A percentile compares a stretch with the other conserved stretches of the same genome.
Evolutionary conservation across 1,284 basidiomycete genomes (phyloP).

Genomic region (Cutaneotrichosporon sp.): DNA sequence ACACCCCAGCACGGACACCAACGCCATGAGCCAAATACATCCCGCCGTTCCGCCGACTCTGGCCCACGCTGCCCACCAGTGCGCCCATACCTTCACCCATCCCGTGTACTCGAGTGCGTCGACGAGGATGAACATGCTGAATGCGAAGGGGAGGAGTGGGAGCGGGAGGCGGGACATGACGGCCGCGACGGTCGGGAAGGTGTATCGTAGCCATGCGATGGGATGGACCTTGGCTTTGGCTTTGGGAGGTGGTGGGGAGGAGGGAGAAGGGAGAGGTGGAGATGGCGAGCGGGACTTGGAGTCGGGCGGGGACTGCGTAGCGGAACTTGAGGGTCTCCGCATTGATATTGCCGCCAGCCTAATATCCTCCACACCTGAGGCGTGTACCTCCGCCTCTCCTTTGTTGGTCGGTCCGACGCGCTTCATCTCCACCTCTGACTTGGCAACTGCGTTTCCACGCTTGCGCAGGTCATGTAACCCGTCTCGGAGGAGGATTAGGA

Average conservation of each 20-base stretch:
- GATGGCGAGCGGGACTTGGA: background rate
- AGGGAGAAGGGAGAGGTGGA: constrained; percentile 6
- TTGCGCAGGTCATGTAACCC: constrained; percentile 59
- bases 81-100: constrained; percentile 86
- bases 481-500: constrained; percentile 69
- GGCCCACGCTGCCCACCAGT: constrained; percentile 65
- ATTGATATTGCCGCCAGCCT: no score
- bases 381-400: background rate
- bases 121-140: constrained; percentile 93
- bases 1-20: constrained; percentile 69
- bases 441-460: background rate
- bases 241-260: constrained; percentile 7
- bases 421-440: background rate
- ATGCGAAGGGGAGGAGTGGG: constrained; percentile 79
- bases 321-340: background rate
- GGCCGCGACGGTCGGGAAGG: constrained; percentile 73
- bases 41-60: constrained; percentile 50
- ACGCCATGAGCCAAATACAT: constrained; percentile 58
- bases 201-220: constrained; percentile 26
- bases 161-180: constrained; percentile 61
- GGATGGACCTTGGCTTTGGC: constrained; percentile 13
- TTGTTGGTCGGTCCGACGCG: background rate
- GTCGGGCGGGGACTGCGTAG: background rate
- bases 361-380: background rate
- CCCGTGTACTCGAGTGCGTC: constrained; percentile 77